Base-by-base conservation (phyloP, 1,139 yeast species). In the Blastobotrys illinoisensis region DNA sequence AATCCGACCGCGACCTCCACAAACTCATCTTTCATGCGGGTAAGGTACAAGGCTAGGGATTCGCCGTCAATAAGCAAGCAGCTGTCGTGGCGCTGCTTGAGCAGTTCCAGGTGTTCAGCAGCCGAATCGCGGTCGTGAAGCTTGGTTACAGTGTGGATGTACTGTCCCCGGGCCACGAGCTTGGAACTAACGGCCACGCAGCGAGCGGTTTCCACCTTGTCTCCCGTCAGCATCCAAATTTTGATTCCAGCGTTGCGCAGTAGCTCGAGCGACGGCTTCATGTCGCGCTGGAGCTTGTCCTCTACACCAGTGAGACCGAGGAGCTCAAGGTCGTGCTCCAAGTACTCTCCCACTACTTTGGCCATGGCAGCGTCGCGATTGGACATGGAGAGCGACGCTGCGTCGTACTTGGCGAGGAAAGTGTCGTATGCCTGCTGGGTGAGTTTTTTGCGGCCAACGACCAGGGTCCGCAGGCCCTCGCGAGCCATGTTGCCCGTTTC, bases 191-290 rank as follows among this genome's bases (percentile, higher is more conserved):
- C 88, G 21, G 98, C 90, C 43, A 95, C 97, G 78, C 99, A 93
- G 59, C 89, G 82, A 0, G 99, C 99, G 0, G 99, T 95, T 71
- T 95, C 99, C 7, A 93, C 98, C 69, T 95, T 95, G 69, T 95
- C 99, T 60, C 99, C 99, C 0, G 99, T 95, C 51, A 95, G 76
- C 99, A 95, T 95, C 99, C 99, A 95, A 52, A 95, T 93, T 66
- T 89, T 89, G 56, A 95, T 83, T 1, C 99, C 99, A 0, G 99
- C 99, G 72, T 95, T 93, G 63, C 99, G 79, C 60, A 95, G 77
- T 44, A 93, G 76, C 72, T 95, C 99, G 58, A 95, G 85, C 0
- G 97, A 88, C 0, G 95, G 81, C 69, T 91, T 93, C 55, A 95
- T 97, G 67, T 91, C 91, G 53, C 80, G 80, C 69, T 95, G 99